Base-by-base conservation (phyloP, 2,329 filamentous ascomycete species). In the Penicillium hordei region DNA sequence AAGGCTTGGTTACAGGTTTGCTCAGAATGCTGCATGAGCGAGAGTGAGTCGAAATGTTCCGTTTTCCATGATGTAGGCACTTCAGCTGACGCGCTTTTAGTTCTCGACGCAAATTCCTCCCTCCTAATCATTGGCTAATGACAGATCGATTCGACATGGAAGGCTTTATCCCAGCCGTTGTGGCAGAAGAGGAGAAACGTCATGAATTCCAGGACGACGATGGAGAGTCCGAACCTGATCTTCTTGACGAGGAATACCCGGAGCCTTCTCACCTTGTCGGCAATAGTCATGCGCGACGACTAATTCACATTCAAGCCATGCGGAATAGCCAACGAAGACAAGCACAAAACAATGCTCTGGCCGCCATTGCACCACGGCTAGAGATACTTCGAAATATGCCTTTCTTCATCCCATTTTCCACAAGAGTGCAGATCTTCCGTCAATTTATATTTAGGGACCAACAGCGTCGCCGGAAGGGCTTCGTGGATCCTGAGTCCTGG, bases 351-450 rank as follows among this genome's bases (percentile, higher is more conserved):
- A 86, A 90, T 63, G 84, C 90, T 60, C 77, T 95, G 25, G 90
- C 93, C 48, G 84, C 89, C 15, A 86, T 96, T 60, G 91, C 89
- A 0, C 93, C 94, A 0, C 88, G 93, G 65, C 80, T 97, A 10
- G 93, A 97, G 69, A 90, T 99, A 5, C 76, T 99, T 50, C 89
- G 94, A 65, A 95, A 97, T 68, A 95, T 99, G 87, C 94, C 94
- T 0, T 99, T 97, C 72, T 90, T 93, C 64, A 94, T 99, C 44
- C 94, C 93, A 0, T 99, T 99, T 67, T 86, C 90, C 38, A 94
- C 90, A 0, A 83, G 94, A 46, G 94, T 99, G 5, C 86, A 92
- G 70, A 93, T 97, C 25, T 97, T 99, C 74, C 86, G 93, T 31
- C 87, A 96, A 69, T 97, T 97, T 67, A 90, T 97, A n/a, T 77